Percentiles rank a stretch among this genome's conserved stretches.
phyloP scores from a whole-genome alignment of 176 grass and related monocot genomes.

The Puya raimondii region DNA sequence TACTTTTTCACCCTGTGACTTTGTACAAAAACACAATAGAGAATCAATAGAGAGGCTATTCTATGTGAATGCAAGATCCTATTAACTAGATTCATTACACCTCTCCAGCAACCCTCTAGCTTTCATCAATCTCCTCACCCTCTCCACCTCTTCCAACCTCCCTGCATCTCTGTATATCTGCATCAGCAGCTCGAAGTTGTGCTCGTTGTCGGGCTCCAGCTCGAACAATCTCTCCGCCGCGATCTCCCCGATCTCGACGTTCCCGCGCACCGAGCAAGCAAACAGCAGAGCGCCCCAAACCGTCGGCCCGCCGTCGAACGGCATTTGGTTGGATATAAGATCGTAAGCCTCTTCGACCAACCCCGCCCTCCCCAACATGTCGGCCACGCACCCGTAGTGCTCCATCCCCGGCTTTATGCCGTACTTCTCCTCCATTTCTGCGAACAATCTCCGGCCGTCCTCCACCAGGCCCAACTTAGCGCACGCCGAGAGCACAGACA shows the following conservation, averaged over 20 bases:
- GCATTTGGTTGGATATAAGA: constrained; percentile 20
- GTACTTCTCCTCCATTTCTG: constrained; percentile 41
- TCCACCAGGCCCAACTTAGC: constrained; percentile 34
- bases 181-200: constrained; percentile 31
- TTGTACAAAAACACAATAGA: too few relatives aligned
- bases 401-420: constrained; percentile 32
- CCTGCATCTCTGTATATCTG: constrained; percentile 21
- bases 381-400: constrained; percentile 37
- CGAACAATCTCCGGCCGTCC: constrained; percentile 37
- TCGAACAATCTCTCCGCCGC: constrained; percentile 20
- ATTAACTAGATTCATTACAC: not conserved
- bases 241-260: constrained; percentile 25
- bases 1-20: too few relatives aligned
- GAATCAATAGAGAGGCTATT: not conserved
- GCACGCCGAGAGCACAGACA: constrained; percentile 34
- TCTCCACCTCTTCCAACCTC: constrained; percentile 22
- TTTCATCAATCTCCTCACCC: constrained; percentile 31
- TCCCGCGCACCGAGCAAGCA: constrained; percentile 33
- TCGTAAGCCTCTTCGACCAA: constrained; percentile 34
- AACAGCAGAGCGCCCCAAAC: constrained; percentile 35
- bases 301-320: constrained; percentile 22
- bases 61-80: not conserved
- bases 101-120: constrained; percentile 24
- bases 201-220: constrained; percentile 38
- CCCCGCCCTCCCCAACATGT: constrained; percentile 50